Percentiles rank a stretch among this genome's conserved stretches.
Conservation (phyloP, 441 rosid species). For the Arabidopsis lyrata region DNA sequence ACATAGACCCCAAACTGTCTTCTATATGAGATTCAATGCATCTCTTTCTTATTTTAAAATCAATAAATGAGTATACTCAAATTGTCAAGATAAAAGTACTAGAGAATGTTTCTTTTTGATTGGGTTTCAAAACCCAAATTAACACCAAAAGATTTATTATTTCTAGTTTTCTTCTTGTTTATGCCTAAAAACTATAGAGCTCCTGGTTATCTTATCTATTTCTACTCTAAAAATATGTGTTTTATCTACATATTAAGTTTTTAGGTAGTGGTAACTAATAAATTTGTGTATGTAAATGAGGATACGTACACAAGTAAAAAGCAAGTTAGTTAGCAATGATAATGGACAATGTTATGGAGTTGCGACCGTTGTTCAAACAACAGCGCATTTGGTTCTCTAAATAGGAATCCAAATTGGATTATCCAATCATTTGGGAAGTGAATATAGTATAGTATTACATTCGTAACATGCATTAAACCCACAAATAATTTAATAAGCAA, state of each 20-base stretch:
- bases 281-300: background rate
- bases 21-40: constrained; percentile 11
- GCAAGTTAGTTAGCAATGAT: constrained; percentile 19
- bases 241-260: background rate
- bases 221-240: background rate
- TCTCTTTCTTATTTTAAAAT: constrained; percentile 1
- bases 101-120: background rate
- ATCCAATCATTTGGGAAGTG: constrained; percentile 29
- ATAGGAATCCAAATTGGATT: constrained; percentile 30
- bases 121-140: background rate
- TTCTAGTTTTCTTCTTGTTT: background rate
- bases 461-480: constrained; percentile 20
- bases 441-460: constrained; percentile 9
- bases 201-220: background rate
- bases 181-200: background rate
- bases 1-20: constrained; percentile 4
- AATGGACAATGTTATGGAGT: constrained; percentile 7
- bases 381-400: constrained; percentile 38
- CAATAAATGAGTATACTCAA: constrained; percentile 16
- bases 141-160: background rate
- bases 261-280: background rate
- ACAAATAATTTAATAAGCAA: background rate
- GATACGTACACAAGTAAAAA: too few species aligned
- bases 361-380: constrained; percentile 25
- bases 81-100: constrained; percentile 10